Base-by-base conservation (phyloP, 805 yeast species). In the Metschnikowia colocasiae region DNA sequence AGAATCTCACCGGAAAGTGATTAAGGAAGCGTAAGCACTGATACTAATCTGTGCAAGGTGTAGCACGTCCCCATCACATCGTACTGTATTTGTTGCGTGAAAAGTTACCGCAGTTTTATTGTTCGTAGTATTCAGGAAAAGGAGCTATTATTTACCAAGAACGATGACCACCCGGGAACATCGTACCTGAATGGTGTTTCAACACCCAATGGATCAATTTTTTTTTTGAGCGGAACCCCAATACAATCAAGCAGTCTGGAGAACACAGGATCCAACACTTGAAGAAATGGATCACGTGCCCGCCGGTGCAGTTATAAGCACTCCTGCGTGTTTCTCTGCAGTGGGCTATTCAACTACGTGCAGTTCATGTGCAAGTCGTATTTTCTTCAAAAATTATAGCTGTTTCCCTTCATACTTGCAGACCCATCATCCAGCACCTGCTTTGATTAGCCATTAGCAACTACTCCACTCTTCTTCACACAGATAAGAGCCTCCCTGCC, bases 271-370 rank as follows among this genome's bases (percentile, higher is more conserved):
- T 5, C n/a, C 35, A 4, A 12, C 7, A 6, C 20, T 12, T 22
- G 16, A 33, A 23, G 15, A 23, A 23, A 9, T 9, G 20, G 18
- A 12, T 29, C 34, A 30, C 34, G 34, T 39, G 34, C 20, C 36
- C 15, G 15, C 23, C 25, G 19, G 19, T n/a, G 26, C 34, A 27
- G 33, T 15, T 29, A 39, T 39, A 39, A 39, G 42, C 42, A 39
- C 12, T 39, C 34, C 42, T 39, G 42, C 42, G 34, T 39, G 34
- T 29, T 39, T 29, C 34, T 39, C 34, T 29, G 42, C 42, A 39
- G 42, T 13, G 34, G 40, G 6, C 22, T 16, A 23, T 15, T 25
- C n/a, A 15, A 22, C 30, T 36, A 15, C 10, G 15, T 27, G 42
- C 34, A 27, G 42, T 30, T n/a, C 32, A 27, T 5, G 42, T 39